phyloP scores from a whole-genome alignment of 371 early-diverging fungal genomes.

The Phascolomyces articulosus region DNA sequence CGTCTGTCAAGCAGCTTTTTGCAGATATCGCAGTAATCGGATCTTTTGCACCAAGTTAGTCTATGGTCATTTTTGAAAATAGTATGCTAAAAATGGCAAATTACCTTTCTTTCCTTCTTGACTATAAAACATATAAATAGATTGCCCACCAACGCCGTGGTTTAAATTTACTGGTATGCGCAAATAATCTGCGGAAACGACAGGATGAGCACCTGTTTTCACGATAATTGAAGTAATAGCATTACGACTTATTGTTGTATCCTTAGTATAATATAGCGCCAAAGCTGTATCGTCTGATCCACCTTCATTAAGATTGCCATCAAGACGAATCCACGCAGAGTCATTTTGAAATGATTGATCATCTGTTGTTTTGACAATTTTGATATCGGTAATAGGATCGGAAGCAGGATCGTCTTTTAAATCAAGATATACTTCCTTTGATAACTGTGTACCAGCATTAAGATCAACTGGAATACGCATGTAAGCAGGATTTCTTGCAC shows the following conservation, averaged over 20 bases:
- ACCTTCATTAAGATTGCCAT: slow-evolving; percentile 37
- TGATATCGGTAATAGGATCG: slow-evolving; percentile 29
- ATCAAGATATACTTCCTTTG: slow-evolving; percentile 39
- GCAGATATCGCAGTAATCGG: slow-evolving; percentile 59
- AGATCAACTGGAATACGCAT: slow-evolving; percentile 43
- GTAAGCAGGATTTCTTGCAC: slow-evolving; percentile 45
- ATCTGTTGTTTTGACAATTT: slow-evolving; percentile 14
- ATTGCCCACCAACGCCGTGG: slow-evolving; percentile 28
- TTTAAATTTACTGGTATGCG: slow-evolving; percentile 38
- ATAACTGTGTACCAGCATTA: slow-evolving; percentile 39
- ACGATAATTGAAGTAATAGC: slow-evolving; percentile 37
- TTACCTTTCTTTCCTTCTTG: slow-evolving; percentile 34
- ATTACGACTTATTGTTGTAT: slow-evolving; percentile 22
- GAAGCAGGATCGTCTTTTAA: slow-evolving; percentile 33
- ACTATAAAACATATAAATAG: slow-evolving; percentile 35
- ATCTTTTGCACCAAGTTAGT: slow-evolving; percentile 31
- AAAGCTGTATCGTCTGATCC: slow-evolving; percentile 24
- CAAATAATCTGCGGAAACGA: slow-evolving; percentile 32
- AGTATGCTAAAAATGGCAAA: too few species aligned
- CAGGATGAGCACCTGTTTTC: slow-evolving; percentile 29
- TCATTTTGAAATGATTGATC: background rate
- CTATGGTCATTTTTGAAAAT: too few species aligned
- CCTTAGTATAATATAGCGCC: slow-evolving; percentile 36
- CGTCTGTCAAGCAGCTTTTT: slow-evolving; percentile 48
- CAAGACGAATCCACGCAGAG: slow-evolving; percentile 20